Percentiles rank a stretch among this genome's conserved stretches.
phyloP scores from a whole-genome alignment of 805 yeast genomes.

The Saturnispora dispora region DNA sequence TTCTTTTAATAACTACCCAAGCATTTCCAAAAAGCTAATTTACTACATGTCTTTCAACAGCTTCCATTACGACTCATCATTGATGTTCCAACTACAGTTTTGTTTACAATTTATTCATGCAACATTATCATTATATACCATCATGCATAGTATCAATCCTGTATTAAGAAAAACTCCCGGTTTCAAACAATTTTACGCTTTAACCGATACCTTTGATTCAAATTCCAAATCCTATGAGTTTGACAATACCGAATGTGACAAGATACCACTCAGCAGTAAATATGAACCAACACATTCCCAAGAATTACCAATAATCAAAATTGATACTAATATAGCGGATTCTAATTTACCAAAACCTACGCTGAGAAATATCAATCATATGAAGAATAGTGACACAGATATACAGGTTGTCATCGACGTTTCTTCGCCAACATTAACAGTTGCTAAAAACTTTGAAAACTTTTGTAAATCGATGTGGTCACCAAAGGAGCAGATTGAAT shows the following conservation, averaged over 20 bases:
- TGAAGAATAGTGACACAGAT: background rate
- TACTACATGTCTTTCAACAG: constrained; percentile 17
- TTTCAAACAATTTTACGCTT: constrained; percentile 5
- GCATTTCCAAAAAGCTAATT: constrained; percentile 12
- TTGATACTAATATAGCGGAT: background rate
- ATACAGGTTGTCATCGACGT: constrained; percentile 29
- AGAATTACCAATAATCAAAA: background rate
- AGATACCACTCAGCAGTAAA: background rate
- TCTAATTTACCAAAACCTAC: constrained; percentile 6
- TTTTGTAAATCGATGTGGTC: constrained; percentile 27
- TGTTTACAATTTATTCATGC: constrained; percentile 23
- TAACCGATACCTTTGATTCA: constrained; percentile 7
- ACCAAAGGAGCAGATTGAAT: constrained; percentile 14
- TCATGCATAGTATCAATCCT: constrained; percentile 24
- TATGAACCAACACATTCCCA: background rate
- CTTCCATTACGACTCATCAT: constrained; percentile 11
- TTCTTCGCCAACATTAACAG: constrained; percentile 29
- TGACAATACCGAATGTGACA: background rate
- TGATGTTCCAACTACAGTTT: constrained; percentile 21
- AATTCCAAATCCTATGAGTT: background rate
- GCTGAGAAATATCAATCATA: background rate
- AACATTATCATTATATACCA: constrained; percentile 24
- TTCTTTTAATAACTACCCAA: constrained; percentile 5
- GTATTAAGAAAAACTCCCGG: constrained; percentile 14
- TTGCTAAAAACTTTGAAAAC: constrained; percentile 32